These are phyloP conservation scores for Leptoxyphium fumago DNA, from an alignment of 2,329 filamentous ascomycete genomes.

Conservation along the genomic window DNA sequence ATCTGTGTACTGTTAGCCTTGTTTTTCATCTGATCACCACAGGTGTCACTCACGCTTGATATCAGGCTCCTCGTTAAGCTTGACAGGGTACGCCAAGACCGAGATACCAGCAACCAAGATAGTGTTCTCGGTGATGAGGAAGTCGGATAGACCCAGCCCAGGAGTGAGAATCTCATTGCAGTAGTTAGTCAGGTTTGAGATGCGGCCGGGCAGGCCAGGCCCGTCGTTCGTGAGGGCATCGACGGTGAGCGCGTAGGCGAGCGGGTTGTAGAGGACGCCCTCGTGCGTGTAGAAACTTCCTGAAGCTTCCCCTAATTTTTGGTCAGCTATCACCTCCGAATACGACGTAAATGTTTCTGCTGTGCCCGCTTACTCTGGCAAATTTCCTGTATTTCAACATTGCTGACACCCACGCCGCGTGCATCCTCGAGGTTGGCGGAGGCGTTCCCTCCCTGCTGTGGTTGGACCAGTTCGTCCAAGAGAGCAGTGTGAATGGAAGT, in stretches of 20 bases:
- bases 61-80: constrained; percentile 25
- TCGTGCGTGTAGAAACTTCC: constrained; percentile 37
- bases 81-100: constrained; percentile 21
- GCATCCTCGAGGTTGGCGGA: constrained; percentile 32
- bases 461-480: constrained; percentile 39
- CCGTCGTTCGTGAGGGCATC: constrained; percentile 37
- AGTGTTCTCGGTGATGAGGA: constrained; percentile 31
- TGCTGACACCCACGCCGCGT: constrained; percentile 33
- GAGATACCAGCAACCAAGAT: constrained; percentile 26
- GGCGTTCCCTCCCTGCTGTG: constrained; percentile 31
- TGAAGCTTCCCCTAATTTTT: constrained; percentile 18
- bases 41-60: constrained; percentile 17
- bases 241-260: constrained; percentile 29
- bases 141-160: constrained; percentile 28
- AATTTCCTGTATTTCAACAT: constrained; percentile 33
- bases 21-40: too few species aligned
- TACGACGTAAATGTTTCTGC: not conserved
- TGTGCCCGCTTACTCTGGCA: constrained; percentile 16
- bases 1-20: too few species aligned
- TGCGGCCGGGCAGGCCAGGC: constrained; percentile 25
- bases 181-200: constrained; percentile 24
- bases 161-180: constrained; percentile 26
- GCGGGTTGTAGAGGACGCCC: constrained; percentile 34
- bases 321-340: not conserved
- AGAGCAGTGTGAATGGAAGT: constrained; percentile 37